A percentile compares a stretch with the other conserved stretches of the same genome.
Conservation (phyloP, 140 eudicot species). For the Erigeron philadelphicus region DNA sequence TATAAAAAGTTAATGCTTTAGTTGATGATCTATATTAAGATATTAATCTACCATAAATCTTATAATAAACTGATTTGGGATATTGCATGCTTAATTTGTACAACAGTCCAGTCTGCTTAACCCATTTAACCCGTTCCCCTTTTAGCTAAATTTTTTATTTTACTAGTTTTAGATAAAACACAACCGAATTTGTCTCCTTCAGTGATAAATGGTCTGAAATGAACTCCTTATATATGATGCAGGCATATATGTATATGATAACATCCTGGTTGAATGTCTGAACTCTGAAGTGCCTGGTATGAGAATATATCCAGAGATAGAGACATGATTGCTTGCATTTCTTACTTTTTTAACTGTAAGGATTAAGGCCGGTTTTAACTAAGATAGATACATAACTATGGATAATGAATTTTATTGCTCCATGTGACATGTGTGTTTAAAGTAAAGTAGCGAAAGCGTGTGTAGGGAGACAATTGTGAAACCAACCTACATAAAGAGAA, state of each 20-base stretch:
- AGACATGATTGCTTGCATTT: background rate
- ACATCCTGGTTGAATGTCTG: background rate
- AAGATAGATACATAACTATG: background rate
- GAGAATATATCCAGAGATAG: background rate
- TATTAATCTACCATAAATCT: background rate
- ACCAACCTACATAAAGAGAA: slow-evolving; percentile 1
- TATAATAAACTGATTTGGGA: background rate
- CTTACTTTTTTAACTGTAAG: background rate
- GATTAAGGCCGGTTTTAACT: background rate
- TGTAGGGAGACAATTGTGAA: background rate
- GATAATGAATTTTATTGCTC: background rate
- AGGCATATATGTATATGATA: background rate
- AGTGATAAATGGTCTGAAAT: background rate
- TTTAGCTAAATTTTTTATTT: background rate
- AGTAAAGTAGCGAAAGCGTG: slow-evolving; percentile 14
- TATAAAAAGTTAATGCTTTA: background rate
- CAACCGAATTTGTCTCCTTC: background rate
- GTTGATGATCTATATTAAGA: background rate
- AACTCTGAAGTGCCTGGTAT: background rate
- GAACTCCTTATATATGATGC: background rate
- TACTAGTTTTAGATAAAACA: background rate
- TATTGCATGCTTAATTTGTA: background rate
- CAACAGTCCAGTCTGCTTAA: too few relatives aligned
- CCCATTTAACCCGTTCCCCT: background rate
- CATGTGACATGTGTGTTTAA: slow-evolving; percentile 6